These are phyloP conservation scores for Leccinum incarnatum DNA, from an alignment of 768 basidiomycete genomes.

Conservation along the genomic window DNA sequence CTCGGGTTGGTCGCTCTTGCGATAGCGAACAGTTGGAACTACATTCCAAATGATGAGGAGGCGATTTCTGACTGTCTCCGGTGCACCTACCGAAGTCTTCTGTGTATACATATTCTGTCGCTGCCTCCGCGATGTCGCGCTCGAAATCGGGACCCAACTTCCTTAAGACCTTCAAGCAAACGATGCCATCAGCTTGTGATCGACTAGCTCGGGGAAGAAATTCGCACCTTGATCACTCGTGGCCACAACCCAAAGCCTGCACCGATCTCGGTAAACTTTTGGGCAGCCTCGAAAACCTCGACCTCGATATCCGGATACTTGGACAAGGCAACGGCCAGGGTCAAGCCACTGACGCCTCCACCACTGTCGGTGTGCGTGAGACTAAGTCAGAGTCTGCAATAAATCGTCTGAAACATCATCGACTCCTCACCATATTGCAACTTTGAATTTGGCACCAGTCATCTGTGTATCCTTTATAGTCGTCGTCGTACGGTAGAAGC, in stretches of 20 bases:
- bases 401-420: background rate
- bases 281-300: constrained; percentile 53
- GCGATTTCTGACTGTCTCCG: background rate
- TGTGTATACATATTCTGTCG: constrained; percentile 21
- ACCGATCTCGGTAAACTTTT: constrained; percentile 52
- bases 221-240: constrained; percentile 28
- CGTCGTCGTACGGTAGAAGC: background rate
- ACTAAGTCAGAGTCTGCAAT: background rate
- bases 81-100: constrained; percentile 21
- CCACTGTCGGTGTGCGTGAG: constrained; percentile 28
- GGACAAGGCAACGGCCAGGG: constrained; percentile 35
- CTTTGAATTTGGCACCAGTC: background rate
- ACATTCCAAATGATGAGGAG: background rate
- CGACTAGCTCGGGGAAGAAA: background rate
- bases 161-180: constrained; percentile 17
- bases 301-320: constrained; percentile 53
- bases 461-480: background rate
- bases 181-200: background rate
- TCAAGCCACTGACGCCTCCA: constrained; percentile 41
- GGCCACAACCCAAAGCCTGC: constrained; percentile 55
- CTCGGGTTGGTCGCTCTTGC: constrained; percentile 58
- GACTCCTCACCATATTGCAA: background rate
- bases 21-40: constrained; percentile 54
- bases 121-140: constrained; percentile 12
- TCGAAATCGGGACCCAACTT: constrained; percentile 22